phyloP scores from a whole-genome alignment of 2,329 filamentous ascomycete genomes.

The Dryadomyces sulphureus region DNA sequence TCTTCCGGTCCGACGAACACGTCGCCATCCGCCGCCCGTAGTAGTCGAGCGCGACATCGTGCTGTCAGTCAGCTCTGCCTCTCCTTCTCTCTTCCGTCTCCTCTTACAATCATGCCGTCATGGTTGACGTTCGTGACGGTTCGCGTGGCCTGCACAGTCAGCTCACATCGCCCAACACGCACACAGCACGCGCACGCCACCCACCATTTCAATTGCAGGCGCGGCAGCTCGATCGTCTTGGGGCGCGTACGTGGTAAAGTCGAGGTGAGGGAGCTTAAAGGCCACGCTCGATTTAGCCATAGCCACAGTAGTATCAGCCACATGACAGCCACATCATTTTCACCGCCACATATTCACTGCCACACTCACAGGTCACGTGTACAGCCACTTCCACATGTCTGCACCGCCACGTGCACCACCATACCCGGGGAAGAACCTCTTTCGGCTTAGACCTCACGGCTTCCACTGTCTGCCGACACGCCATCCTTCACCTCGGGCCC shows the following conservation, averaged over 20 bases:
- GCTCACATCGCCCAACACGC: not conserved
- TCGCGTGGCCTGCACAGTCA: constrained; percentile 22
- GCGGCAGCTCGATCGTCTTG: no score
- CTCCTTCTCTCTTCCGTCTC: constrained; percentile 8
- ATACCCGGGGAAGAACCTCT: not conserved
- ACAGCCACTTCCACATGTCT: not conserved
- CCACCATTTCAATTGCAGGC: no score
- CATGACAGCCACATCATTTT: constrained; percentile 3
- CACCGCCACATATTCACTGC: not conserved
- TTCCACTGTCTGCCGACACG: no score
- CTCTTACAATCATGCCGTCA: constrained; percentile 97
- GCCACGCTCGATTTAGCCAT: not conserved
- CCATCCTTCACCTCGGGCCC: no score
- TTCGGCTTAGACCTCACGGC: no score
- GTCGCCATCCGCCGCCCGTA: constrained; percentile 93
- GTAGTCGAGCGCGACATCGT: constrained; percentile 97
- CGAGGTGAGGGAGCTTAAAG: no score
- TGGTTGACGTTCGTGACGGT: constrained; percentile 76
- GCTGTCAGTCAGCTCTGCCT: constrained; percentile 39
- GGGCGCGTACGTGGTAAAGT: no score
- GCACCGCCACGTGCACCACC: not conserved
- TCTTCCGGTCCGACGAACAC: constrained; percentile 94
- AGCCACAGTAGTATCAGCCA: not conserved
- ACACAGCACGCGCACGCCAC: not conserved
- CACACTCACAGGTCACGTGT: not conserved